Base-by-base conservation (phyloP, 2,329 filamentous ascomycete species). In the Talaromyces sp. region DNA sequence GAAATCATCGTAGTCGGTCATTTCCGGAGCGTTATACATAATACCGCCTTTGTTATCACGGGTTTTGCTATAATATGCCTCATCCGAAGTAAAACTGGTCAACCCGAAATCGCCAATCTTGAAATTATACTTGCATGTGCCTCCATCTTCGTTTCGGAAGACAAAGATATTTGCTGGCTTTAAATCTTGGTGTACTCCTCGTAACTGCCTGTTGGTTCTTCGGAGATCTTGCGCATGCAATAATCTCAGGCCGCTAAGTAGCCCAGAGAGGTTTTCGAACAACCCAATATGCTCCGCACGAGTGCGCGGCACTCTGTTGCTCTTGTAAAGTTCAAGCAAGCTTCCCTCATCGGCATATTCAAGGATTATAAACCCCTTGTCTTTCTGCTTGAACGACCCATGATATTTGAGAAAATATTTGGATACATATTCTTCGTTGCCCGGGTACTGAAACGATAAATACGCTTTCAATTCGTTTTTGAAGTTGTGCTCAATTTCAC, bases 281-380 rank as follows among this genome's bases (percentile, higher is more conserved):
- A 52, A 52, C 14, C 31, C 43, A 41, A 33, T 31, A 13, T 16
- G 22, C n/a, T 52, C 27, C 2, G 19, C 60, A n/a, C 45, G 60
- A 37, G 43, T 52, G 60, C 47, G 45, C 24, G 60, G 60, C 27
- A 49, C 41, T 37, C 13, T 4, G 22, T 52, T 52, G 1, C 22
- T 45, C n/a, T 27, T 31, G 45, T 52, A 62, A 27, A 62, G 39
- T 16, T 62, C 60, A 13, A 62, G 60, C 45, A 62, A 62, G 47
- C 60, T 62, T 24, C 60, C 60, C 52, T 62, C 43, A n/a, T 52
- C 22, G 4, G 60, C 60, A 52, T 39, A 62, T 41, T 62, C 60
- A 3, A 62, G 43, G n/a, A 52, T 52, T 14, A 52, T 52, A n/a
- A 31, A 52, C 6, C 24, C 49, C 33, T n/a, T 52, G 3, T 33